Percentiles rank a stretch among this genome's conserved stretches.
Evolutionary conservation across 306 rosid genomes (phyloP).

Genomic region (Oemleria cerasiformis): DNA sequence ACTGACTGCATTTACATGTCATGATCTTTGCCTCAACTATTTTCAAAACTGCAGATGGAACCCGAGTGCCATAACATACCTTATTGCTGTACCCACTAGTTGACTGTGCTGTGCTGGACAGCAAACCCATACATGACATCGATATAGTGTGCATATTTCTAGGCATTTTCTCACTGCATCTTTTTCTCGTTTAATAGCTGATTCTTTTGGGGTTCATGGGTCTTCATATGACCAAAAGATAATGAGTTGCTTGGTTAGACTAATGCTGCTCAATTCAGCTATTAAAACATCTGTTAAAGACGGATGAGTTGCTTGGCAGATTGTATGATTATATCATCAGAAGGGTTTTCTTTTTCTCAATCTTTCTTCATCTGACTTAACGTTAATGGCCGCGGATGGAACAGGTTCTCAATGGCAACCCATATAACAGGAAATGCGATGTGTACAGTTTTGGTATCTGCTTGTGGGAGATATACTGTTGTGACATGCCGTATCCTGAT

Average conservation of each 20-base stretch:
- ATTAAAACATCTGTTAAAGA: neutral
- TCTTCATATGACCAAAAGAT: neutral
- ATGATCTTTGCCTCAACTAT: neutral
- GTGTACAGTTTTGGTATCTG: conserved; percentile 95
- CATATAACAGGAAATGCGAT: conserved; percentile 93
- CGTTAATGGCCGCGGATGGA: conserved; percentile 27
- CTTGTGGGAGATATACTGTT: conserved; percentile 97
- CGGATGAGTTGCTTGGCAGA: neutral
- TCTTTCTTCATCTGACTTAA: conserved; percentile 24
- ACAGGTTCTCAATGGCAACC: conserved; percentile 94
- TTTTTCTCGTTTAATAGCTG: neutral
- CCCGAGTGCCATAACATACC: neutral
- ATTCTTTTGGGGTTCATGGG: neutral
- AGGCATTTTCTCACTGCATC: neutral
- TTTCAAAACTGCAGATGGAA: neutral
- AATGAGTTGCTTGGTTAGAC: neutral
- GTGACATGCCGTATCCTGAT: conserved; percentile 98
- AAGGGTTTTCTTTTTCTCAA: conserved; percentile 10
- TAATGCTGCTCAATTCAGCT: neutral
- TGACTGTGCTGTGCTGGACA: neutral
- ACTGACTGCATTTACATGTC: neutral
- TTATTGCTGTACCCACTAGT: neutral
- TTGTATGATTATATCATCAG: neutral
- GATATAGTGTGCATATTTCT: neutral
- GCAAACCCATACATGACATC: neutral